phyloP scores from a whole-genome alignment of 352 stramenopile genomes.

The Pythium scleroteichum region DNA sequence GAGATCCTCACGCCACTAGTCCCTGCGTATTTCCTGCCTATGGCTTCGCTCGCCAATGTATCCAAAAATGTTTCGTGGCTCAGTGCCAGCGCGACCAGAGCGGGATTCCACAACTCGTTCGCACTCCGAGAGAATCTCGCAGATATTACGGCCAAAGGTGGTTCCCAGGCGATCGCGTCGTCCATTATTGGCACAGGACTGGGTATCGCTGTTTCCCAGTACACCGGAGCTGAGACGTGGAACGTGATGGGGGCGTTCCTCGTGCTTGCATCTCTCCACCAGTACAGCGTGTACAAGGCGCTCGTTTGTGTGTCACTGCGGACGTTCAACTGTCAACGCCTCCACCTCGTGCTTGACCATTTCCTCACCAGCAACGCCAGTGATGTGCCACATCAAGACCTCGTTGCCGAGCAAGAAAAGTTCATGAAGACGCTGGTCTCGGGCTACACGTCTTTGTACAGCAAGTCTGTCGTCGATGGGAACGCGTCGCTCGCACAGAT shows the following conservation, averaged over 20 bases:
- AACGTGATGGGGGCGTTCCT: slow-evolving; percentile 56
- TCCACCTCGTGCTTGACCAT: slow-evolving; percentile 53
- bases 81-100: slow-evolving; percentile 91
- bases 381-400: slow-evolving; percentile 22
- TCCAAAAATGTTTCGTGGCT: slow-evolving; percentile 98
- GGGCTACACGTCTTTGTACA: slow-evolving; percentile 53
- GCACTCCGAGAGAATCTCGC: slow-evolving; percentile 90
- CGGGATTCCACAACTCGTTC: slow-evolving; percentile 94
- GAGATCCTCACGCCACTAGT: slow-evolving; percentile 90
- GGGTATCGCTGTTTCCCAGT: slow-evolving; percentile 65
- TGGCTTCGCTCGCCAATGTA: slow-evolving; percentile 87
- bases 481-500: slow-evolving; percentile 51
- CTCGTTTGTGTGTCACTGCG: slow-evolving; percentile 58
- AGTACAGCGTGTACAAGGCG: slow-evolving; percentile 63
- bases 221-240: slow-evolving; percentile 48
- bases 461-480: slow-evolving; percentile 43
- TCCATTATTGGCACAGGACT: slow-evolving; percentile 81
- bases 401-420: slow-evolving; percentile 47
- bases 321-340: slow-evolving; percentile 69
- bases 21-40: slow-evolving; percentile 84
- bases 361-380: slow-evolving; percentile 35
- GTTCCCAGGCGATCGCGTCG: slow-evolving; percentile 93
- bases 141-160: slow-evolving; percentile 96
- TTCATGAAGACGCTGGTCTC: slow-evolving; percentile 61
- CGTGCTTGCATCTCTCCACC: slow-evolving; percentile 48